Evolutionary conservation across 2,329 filamentous ascomycete species (phyloP).

Genomic region (Arthrobotrys entomopaga): DNA sequence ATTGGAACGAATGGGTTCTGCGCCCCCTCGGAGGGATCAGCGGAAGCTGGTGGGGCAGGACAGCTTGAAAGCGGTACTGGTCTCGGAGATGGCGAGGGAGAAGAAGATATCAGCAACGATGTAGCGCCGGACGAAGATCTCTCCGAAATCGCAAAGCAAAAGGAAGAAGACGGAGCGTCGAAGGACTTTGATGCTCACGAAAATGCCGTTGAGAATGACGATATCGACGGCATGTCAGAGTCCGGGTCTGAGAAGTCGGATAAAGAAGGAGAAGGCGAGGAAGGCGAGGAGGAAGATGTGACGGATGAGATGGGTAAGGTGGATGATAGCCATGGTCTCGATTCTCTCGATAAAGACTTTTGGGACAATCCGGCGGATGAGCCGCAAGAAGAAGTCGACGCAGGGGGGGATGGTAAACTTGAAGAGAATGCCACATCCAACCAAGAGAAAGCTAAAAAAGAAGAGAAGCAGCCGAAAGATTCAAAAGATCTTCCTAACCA

Average conservation of each 20-base stretch:
- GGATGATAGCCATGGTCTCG: conserved; percentile 88
- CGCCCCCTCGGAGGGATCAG: conserved; percentile 81
- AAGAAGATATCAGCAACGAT: conserved; percentile 97
- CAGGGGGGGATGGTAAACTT: conserved; percentile 59
- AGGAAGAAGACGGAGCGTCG: conserved; percentile 62
- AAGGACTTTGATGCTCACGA: conserved; percentile 80
- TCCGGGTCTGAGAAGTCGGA: conserved; percentile 66
- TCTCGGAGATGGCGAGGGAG: conserved; percentile 92
- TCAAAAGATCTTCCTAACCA: conserved; percentile 71
- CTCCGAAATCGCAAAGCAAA: conserved; percentile 84
- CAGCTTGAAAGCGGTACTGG: conserved; percentile 86
- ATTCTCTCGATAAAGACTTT: conserved; percentile 96
- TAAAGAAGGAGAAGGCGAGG: conserved; percentile 70
- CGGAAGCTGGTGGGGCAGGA: conserved; percentile 69
- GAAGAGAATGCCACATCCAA: conserved; percentile 60
- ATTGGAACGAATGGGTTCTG: conserved; percentile 90
- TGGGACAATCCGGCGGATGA: conserved; percentile 76
- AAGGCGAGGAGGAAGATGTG: conserved; percentile 73
- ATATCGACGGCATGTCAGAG: conserved; percentile 87
- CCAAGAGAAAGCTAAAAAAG: conserved; percentile 62
- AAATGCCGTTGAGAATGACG: conserved; percentile 92
- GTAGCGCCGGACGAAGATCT: conserved; percentile 93
- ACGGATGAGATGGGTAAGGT: conserved; percentile 91
- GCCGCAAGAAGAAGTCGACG: conserved; percentile 66
- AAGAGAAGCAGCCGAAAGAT: conserved; percentile 59